These are phyloP conservation scores for Xylaria sp. DNA, from an alignment of 2,329 filamentous ascomycete genomes.

Conservation along the genomic window DNA sequence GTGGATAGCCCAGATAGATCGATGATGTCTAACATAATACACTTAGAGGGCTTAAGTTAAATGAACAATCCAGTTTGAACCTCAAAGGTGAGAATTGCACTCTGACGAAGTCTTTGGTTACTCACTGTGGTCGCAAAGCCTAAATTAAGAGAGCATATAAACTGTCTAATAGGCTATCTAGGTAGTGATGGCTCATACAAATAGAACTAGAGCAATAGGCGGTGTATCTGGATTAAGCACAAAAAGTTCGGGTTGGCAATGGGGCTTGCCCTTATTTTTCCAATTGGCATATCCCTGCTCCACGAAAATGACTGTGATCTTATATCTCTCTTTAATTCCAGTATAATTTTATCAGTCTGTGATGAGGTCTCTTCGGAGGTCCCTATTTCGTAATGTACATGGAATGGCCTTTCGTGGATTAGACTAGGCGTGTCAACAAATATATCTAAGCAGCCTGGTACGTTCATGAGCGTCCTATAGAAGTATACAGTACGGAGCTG, in stretches of 20 bases:
- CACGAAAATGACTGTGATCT: not conserved
- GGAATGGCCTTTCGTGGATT: not conserved
- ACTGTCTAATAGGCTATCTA: too few species aligned
- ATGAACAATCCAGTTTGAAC: not conserved
- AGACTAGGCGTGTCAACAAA: not conserved
- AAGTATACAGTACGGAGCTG: not conserved
- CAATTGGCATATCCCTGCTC: constrained; percentile 13
- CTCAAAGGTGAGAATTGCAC: too few species aligned
- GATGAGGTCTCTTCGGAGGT: not conserved
- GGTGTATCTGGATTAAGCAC: not conserved
- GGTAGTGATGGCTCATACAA: not conserved
- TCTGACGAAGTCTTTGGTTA: too few species aligned
- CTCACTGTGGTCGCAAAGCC: too few species aligned
- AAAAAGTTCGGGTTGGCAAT: too few species aligned
- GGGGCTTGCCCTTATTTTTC: constrained; percentile 6
- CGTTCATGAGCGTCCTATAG: not conserved
- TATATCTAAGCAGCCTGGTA: not conserved
- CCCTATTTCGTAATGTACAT: not conserved
- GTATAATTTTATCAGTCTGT: not conserved
- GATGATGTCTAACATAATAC: too few species aligned
- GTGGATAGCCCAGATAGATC: too few species aligned
- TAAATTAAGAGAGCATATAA: too few species aligned
- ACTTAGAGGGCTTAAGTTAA: not conserved
- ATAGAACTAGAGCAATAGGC: not conserved
- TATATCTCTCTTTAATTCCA: not conserved